Base-by-base conservation (phyloP, 2,329 filamentous ascomycete genomes). In the Akanthomyces uredinophilus region DNA sequence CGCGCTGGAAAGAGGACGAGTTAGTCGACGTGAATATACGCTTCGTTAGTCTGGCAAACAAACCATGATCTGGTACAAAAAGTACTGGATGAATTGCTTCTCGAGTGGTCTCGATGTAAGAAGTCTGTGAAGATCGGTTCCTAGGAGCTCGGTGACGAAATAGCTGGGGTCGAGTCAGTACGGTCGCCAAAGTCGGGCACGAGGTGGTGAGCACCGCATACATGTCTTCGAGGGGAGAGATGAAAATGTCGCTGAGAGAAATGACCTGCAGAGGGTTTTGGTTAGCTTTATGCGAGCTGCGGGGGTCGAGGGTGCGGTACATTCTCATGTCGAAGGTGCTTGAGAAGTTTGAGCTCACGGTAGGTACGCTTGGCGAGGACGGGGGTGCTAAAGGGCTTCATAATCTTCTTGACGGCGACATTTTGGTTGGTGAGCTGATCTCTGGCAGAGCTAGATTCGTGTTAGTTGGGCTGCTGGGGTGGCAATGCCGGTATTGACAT, bases 31-130 rank as follows among this genome's bases (percentile, higher is more conserved):
- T 1, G n/a, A 22, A 29, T n/a, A 4, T 4, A 13, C 32, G 43
- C 16, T 35, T 37, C 14, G 1, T 50, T 24, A 11, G n/a, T 2
- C 4, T 13, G 41, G 20, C 16, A 20, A 20, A 67, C 89, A 71
- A 80, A 97, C 94, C 82, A 98, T 86, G 72, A 99, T 99, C 79
- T 99, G 95, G 78, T 99, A 99, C 64, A 99, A 85, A 76, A 99
- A 99, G 80, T 99, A 99, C 80, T 99, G 95, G 71, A 99, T 98
- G 77, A 99, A 99, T 77, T 99, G 95, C 81, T 96, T 98, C 83
- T 99, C 95, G 59, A 99, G 87, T 27, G 95, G 95, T 74, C 95
- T 84, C 53, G 95, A 98, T 56, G 94, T 98, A 69, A 99, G 86
- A 65, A 99, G 86, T 68, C 95, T 88, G 80, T 99, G 95, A 66